These are phyloP conservation scores for Neopestalotiopsis sp. DNA, from an alignment of 2,329 filamentous ascomycete genomes.

Conservation along the genomic window DNA sequence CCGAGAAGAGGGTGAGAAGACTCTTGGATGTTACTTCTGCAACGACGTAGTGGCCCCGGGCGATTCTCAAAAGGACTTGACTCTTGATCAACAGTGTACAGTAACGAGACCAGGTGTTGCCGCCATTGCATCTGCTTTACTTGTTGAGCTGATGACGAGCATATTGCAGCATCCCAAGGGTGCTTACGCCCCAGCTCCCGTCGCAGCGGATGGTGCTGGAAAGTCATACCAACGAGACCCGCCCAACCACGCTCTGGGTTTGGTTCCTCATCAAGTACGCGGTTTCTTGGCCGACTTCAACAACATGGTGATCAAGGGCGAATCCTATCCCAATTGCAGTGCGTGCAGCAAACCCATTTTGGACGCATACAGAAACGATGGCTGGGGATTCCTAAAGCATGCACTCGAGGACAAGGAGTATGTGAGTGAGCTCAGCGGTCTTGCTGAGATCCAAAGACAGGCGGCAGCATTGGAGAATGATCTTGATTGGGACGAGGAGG, in stretches of 20 bases:
- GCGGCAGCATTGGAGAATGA: constrained; percentile 35
- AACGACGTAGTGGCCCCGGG: constrained; percentile 95
- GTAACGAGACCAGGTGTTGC: constrained; percentile 94
- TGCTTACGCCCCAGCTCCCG: constrained; percentile 65
- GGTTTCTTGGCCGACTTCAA: constrained; percentile 78
- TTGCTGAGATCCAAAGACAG: constrained; percentile 40
- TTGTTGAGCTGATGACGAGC: constrained; percentile 89
- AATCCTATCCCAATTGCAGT: constrained; percentile 81
- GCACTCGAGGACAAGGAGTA: constrained; percentile 79
- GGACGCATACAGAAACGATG: constrained; percentile 67
- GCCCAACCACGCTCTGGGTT: constrained; percentile 65
- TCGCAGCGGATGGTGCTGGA: constrained; percentile 41
- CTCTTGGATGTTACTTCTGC: constrained; percentile 96
- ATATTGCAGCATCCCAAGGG: constrained; percentile 84
- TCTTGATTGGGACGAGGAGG: constrained; percentile 41
- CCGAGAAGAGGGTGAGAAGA: constrained; percentile 60
- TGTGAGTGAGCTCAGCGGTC: constrained; percentile 69
- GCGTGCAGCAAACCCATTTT: constrained; percentile 78
- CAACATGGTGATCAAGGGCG: constrained; percentile 74
- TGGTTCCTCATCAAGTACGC: constrained; percentile 81
- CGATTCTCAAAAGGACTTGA: constrained; percentile 94
- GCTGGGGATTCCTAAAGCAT: constrained; percentile 79
- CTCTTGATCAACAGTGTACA: constrained; percentile 96
- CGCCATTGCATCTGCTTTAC: constrained; percentile 86
- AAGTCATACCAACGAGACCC: constrained; percentile 59